Evolutionary conservation across 371 early-diverging fungal genomes (phyloP), one percentile per base, ranked within the genome.

Genomic region (Batkoa obscura): DNA sequence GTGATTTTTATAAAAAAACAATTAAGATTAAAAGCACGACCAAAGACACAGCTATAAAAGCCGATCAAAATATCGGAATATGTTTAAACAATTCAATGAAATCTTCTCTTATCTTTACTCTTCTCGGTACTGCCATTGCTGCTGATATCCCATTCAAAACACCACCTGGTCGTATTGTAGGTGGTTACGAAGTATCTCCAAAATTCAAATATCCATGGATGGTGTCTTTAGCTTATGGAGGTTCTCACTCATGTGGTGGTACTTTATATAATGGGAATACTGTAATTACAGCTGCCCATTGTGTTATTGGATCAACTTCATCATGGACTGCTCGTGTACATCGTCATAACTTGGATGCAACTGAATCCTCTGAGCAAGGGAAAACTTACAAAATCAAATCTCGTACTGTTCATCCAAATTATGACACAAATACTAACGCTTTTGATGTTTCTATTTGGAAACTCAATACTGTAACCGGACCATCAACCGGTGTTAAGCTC

Each of bases 221-320:
- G 43, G 56, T 34, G 4, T 30, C 32, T 6, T n/a, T 55, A 17
- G 15, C 23, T 1, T 4, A 30, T 1, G 34, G 34, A 2, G 35
- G 15, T 13, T 10, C 2, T n/a, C 56, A 55, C 46, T 8, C 4
- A 6, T 55, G 56, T 55, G 56, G 56, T 33, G 56, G 56, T 10
- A 55, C 56, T n/a, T 34, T 43, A 35, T 55, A n/a, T 8, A 34
- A 35, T n/a, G 35, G 34, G 2, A 15, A 43, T 8, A 43, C 47
- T 15, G 32, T 55, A 10, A 32, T 55, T 3, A 55, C 56, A 2
- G 56, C 56, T 45, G 56, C 56, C 23, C 56, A 55, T 35, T 55
- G 56, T 23, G 8, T 23, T 8, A 34, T 6, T 30, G 32, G 17
- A 9, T 5, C 13, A 13, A 10, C 17, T 3, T 45, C 34, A 2